Evolutionary conservation across 805 yeast species (phyloP).

Genomic region (Hanseniaspora guilliermondii): DNA sequence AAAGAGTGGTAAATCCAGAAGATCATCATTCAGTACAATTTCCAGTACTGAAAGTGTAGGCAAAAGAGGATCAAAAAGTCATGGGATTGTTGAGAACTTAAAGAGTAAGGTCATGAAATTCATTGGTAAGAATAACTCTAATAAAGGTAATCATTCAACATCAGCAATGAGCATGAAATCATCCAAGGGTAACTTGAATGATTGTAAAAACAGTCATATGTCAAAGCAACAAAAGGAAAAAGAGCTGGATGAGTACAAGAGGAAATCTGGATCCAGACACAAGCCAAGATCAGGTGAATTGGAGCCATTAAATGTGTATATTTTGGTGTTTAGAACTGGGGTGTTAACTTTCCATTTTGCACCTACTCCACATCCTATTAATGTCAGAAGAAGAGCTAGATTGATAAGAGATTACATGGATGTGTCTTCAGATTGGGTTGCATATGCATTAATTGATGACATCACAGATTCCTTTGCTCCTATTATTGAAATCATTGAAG

Average conservation of each 20-base stretch:
- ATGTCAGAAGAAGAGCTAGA: slow-evolving; percentile 87
- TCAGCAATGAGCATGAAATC: neutral
- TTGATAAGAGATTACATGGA: slow-evolving; percentile 75
- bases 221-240: slow-evolving; percentile 23
- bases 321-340: slow-evolving; percentile 81
- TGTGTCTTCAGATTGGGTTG: slow-evolving; percentile 91
- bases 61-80: neutral
- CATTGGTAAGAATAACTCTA: neutral
- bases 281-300: slow-evolving; percentile 44
- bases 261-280: slow-evolving; percentile 35
- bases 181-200: neutral
- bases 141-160: neutral
- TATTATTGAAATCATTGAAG: slow-evolving; percentile 84
- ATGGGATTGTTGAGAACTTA: slow-evolving; percentile 1
- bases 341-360: slow-evolving; percentile 88
- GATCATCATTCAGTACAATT: slow-evolving; percentile 3
- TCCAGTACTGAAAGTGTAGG: slow-evolving; percentile 2
- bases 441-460: slow-evolving; percentile 91
- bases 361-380: slow-evolving; percentile 91
- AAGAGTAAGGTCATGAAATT: slow-evolving; percentile 8
- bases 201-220: slow-evolving; percentile 16
- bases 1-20: slow-evolving; percentile 9
- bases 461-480: slow-evolving; percentile 97
- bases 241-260: slow-evolving; percentile 30
- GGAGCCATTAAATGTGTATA: slow-evolving; percentile 83